phyloP scores from a whole-genome alignment of 2,329 filamentous ascomycete species.

The Xylariaceae sp. region DNA sequence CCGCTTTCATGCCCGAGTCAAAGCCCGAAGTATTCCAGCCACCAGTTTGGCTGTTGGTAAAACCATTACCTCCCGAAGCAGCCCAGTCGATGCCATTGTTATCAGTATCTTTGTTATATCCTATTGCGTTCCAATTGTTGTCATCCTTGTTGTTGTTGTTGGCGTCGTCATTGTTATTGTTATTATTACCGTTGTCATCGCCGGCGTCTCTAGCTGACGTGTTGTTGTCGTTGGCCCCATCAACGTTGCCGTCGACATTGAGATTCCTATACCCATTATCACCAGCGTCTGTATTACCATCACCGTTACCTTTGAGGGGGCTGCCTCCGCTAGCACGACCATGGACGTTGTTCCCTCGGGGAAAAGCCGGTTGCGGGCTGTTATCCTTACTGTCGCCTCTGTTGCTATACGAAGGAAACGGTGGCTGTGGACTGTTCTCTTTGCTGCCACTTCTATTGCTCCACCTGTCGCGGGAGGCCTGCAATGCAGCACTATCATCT shows the following conservation, averaged over 20 bases:
- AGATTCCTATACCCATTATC: too few relatives aligned
- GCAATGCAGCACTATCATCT: constrained; percentile 10
- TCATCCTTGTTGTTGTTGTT: background rate
- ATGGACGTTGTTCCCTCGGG: background rate
- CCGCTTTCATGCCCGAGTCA: too few relatives aligned
- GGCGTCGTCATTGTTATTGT: background rate
- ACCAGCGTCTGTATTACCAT: too few relatives aligned
- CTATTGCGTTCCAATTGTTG: background rate
- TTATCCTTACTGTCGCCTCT: background rate
- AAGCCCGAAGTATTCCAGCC: too few relatives aligned
- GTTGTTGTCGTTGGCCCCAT: too few relatives aligned
- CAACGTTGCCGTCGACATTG: too few relatives aligned
- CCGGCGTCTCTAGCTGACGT: background rate
- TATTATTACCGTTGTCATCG: background rate
- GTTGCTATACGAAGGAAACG: background rate
- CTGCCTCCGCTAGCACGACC: background rate
- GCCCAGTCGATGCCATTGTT: too few relatives aligned
- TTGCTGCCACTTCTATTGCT: constrained; percentile 12
- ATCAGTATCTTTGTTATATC: too few relatives aligned
- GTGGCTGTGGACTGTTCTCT: constrained; percentile 10
- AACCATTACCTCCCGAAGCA: too few relatives aligned
- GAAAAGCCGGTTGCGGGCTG: background rate
- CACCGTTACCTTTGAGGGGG: too few relatives aligned
- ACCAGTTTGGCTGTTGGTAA: too few relatives aligned
- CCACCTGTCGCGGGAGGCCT: constrained; percentile 12